These are phyloP conservation scores for Fusarium sp. DNA, from an alignment of 2,329 filamentous ascomycete species.

Conservation along the genomic window DNA sequence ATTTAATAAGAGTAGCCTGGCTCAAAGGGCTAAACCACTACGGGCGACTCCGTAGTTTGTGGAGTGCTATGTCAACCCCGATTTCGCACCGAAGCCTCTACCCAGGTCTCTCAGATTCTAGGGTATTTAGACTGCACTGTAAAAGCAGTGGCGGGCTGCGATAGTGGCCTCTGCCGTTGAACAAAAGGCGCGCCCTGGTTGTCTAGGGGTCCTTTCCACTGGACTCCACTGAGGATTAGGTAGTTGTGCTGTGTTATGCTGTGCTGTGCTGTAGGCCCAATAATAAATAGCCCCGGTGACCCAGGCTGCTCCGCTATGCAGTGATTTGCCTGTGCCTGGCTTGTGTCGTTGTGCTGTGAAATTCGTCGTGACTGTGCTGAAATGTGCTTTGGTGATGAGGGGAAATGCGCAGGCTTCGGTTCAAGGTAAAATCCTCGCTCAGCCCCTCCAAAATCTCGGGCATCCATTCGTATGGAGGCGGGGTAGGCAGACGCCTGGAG, in stretches of 20 bases:
- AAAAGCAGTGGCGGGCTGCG: constrained; percentile 11
- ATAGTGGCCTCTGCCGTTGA: constrained; percentile 8
- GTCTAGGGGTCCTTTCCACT: not conserved
- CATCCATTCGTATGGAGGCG: not conserved
- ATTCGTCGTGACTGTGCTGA: constrained; percentile 54
- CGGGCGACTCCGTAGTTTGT: constrained; percentile 26
- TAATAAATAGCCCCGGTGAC: constrained; percentile 16
- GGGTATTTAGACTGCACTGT: constrained; percentile 10
- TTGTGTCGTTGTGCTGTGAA: constrained; percentile 39
- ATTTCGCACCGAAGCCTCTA: constrained; percentile 36
- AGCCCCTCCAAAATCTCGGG: constrained; percentile 5
- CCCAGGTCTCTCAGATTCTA: constrained; percentile 18
- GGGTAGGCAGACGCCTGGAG: constrained; percentile 17
- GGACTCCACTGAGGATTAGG: constrained; percentile 12
- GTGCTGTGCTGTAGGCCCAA: not conserved
- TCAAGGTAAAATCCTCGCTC: constrained; percentile 11
- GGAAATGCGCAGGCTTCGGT: constrained; percentile 48
- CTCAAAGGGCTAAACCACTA: constrained; percentile 36
- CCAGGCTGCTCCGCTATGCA: constrained; percentile 32
- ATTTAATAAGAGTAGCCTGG: constrained; percentile 32
- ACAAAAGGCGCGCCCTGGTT: constrained; percentile 11
- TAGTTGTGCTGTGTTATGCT: not conserved
- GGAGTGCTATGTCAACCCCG: constrained; percentile 26
- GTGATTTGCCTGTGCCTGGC: constrained; percentile 6
- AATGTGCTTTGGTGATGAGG: constrained; percentile 55